Conservation (phyloP, 202 grass and related monocot genomes). For the Saccharum hybrid region DNA sequence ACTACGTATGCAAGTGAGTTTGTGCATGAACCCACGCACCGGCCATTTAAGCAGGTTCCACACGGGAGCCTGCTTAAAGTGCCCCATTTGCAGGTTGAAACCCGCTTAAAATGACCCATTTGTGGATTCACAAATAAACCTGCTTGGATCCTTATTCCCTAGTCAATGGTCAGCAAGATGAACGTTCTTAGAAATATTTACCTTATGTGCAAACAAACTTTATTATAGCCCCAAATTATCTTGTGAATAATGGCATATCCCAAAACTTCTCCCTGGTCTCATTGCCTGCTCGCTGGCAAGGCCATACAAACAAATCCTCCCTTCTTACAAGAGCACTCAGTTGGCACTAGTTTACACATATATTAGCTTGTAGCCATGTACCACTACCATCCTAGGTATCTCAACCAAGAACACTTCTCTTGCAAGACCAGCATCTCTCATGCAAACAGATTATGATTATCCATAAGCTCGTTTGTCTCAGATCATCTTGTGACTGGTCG, state of each 20-base stretch:
- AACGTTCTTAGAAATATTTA: constrained; percentile 30
- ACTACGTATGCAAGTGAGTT: not conserved
- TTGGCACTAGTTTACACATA: constrained; percentile 4
- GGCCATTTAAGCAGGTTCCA: not conserved
- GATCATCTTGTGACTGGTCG: constrained; percentile 45
- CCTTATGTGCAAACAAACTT: constrained; percentile 31
- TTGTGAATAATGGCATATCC: not conserved
- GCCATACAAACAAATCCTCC: not conserved
- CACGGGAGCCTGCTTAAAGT: not conserved
- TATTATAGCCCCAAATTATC: not conserved
- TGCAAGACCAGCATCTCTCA: constrained; percentile 23
- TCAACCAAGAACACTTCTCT: not conserved
- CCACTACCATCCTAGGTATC: not conserved
- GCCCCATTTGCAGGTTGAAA: not conserved
- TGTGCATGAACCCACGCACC: not conserved
- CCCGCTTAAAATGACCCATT: not conserved
- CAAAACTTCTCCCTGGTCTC: not conserved
- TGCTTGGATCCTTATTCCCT: not conserved
- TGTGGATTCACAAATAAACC: not conserved
- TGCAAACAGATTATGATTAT: constrained; percentile 9
- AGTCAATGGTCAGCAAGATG: constrained; percentile 32
- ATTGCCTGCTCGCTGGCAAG: constrained; percentile 1
- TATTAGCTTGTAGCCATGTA: constrained; percentile 6
- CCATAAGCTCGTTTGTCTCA: not conserved
- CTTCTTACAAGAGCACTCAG: not conserved